Percentiles rank a stretch among this genome's conserved stretches.
Conservation (phyloP, 2,329 filamentous ascomycete species). For the Septoria linicola region DNA sequence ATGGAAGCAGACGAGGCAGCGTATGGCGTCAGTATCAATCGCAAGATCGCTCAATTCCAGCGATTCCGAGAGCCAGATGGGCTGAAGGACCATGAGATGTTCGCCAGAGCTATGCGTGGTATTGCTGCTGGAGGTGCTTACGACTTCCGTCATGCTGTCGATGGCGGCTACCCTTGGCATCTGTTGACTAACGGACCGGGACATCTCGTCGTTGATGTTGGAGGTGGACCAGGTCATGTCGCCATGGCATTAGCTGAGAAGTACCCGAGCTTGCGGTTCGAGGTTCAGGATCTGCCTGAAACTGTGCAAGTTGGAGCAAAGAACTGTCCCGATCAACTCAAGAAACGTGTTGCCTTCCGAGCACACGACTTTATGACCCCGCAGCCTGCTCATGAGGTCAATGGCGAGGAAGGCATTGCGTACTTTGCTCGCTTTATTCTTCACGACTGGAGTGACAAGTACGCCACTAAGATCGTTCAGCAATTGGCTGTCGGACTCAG, state of each 20-base stretch:
- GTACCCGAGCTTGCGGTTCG: conserved; percentile 24
- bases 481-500: conserved; percentile 19
- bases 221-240: conserved; percentile 28
- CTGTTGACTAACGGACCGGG: conserved; percentile 15
- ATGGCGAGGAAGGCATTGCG: conserved; percentile 14
- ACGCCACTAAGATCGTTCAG: conserved; percentile 26
- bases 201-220: conserved; percentile 26
- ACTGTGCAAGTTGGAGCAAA: conserved; percentile 27
- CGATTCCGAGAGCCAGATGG: conserved; percentile 27
- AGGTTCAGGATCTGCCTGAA: conserved; percentile 29
- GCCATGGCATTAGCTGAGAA: conserved; percentile 26
- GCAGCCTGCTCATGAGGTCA: conserved; percentile 17
- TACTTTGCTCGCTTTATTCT: conserved; percentile 28
- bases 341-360: conserved; percentile 16
- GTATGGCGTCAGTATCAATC: conserved; percentile 23
- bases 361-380: conserved; percentile 24
- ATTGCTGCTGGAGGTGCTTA: conserved; percentile 26
- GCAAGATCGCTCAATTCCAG: conserved; percentile 26
- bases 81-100: conserved; percentile 26
- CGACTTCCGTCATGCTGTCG: conserved; percentile 26
- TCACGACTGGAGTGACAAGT: conserved; percentile 31
- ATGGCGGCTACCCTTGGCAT: conserved; percentile 28
- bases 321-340: conserved; percentile 22
- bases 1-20: conserved; percentile 26
- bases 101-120: conserved; percentile 28